Evolutionary conservation across 2,329 filamentous ascomycete species (phyloP).

Genomic region (Ramularia endophylla): DNA sequence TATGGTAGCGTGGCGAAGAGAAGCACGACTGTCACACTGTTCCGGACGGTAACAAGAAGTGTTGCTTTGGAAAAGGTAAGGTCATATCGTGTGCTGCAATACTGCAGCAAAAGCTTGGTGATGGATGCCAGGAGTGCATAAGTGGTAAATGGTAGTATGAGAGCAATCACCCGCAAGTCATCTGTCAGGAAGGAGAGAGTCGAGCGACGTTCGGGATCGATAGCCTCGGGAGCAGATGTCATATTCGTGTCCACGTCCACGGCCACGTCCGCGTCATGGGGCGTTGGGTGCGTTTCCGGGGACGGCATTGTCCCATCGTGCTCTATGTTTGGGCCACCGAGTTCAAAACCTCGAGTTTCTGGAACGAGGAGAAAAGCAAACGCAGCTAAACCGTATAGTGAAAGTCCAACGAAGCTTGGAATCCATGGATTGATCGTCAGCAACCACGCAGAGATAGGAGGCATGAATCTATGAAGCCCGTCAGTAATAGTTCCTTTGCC

Average conservation of each 20-base stretch:
- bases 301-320: too few relatives aligned
- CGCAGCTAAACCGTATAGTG: constrained; percentile 13
- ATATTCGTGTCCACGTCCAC: too few relatives aligned
- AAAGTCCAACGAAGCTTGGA: constrained; percentile 23
- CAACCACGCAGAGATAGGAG: constrained; percentile 29
- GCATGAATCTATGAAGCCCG: constrained; percentile 15
- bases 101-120: constrained; percentile 44
- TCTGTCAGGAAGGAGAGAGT: constrained; percentile 25
- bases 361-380: constrained; percentile 23
- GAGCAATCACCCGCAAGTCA: constrained; percentile 28
- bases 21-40: constrained; percentile 25
- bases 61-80: constrained; percentile 39
- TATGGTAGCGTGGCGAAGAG: constrained; percentile 29
- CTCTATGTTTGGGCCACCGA: too few relatives aligned
- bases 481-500: too few relatives aligned
- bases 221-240: too few relatives aligned
- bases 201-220: constrained; percentile 8
- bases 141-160: constrained; percentile 25
- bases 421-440: constrained; percentile 33
- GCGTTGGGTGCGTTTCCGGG: too few relatives aligned
- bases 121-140: constrained; percentile 24
- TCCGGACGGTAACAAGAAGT: constrained; percentile 27
- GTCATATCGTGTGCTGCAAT: constrained; percentile 47
- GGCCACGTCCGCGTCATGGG: too few relatives aligned
- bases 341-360: constrained; percentile 29